Evolutionary conservation across 2,329 filamentous ascomycete species (phyloP).

Genomic region (Microdochium paspali): DNA sequence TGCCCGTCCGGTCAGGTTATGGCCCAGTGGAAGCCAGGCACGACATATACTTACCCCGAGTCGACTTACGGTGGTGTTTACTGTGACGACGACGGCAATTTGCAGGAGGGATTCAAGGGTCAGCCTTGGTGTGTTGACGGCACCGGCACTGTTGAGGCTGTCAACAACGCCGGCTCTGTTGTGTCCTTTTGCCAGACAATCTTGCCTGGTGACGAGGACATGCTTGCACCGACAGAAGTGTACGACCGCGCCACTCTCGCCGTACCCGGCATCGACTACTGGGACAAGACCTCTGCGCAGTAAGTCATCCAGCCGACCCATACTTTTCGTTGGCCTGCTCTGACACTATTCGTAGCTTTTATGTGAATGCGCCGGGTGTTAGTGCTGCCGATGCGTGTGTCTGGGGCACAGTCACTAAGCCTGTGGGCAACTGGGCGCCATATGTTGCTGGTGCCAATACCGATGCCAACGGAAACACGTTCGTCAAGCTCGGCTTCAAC

Average conservation of each 20-base stretch:
- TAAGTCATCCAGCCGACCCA: slow-evolving; percentile 33
- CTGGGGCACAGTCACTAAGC: slow-evolving; percentile 56
- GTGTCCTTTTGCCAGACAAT: slow-evolving; percentile 75
- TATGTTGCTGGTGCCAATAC: slow-evolving; percentile 72
- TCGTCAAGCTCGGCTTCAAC: slow-evolving; percentile 69
- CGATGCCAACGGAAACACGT: slow-evolving; percentile 54
- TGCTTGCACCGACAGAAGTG: slow-evolving; percentile 72
- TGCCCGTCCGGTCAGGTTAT: slow-evolving; percentile 69
- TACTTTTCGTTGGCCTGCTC: neutral
- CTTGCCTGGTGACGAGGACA: slow-evolving; percentile 69
- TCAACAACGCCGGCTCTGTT: slow-evolving; percentile 53
- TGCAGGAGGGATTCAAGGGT: slow-evolving; percentile 59
- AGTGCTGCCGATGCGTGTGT: slow-evolving; percentile 51
- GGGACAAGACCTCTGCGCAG: slow-evolving; percentile 66
- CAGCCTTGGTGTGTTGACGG: slow-evolving; percentile 63
- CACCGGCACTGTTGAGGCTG: slow-evolving; percentile 52
- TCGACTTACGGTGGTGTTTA: slow-evolving; percentile 72
- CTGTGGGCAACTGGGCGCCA: slow-evolving; percentile 67
- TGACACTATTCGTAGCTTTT: slow-evolving; percentile 42
- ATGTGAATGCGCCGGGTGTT: slow-evolving; percentile 68
- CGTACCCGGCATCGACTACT: slow-evolving; percentile 62
- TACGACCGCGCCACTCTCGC: slow-evolving; percentile 48
- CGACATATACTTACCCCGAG: slow-evolving; percentile 57
- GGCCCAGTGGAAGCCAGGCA: slow-evolving; percentile 67
- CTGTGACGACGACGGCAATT: slow-evolving; percentile 56